phyloP scores from a whole-genome alignment of 2,329 filamentous ascomycete species.

The Curvularia sp. region DNA sequence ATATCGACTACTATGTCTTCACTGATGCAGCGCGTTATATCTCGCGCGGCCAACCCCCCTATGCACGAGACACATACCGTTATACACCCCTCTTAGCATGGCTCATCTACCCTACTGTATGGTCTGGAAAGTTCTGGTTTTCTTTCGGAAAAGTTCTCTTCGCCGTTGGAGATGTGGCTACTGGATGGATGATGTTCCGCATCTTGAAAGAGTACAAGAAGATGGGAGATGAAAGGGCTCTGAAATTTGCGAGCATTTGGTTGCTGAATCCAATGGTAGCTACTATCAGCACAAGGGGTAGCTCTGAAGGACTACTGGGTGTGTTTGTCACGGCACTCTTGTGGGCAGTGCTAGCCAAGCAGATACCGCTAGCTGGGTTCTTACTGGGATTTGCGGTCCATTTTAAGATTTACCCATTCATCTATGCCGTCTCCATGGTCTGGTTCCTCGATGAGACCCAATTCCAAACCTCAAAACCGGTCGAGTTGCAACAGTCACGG shows the following conservation, averaged over 20 bases:
- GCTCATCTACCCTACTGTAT: slow-evolving; percentile 83
- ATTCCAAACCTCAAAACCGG: slow-evolving; percentile 28
- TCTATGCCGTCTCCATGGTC: slow-evolving; percentile 83
- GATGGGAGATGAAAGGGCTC: slow-evolving; percentile 58
- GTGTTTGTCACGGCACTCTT: slow-evolving; percentile 83
- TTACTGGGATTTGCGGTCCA: slow-evolving; percentile 86
- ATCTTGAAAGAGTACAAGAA: slow-evolving; percentile 56
- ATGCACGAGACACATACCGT: slow-evolving; percentile 90
- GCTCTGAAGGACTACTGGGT: slow-evolving; percentile 87
- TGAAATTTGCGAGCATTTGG: slow-evolving; percentile 87
- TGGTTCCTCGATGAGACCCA: slow-evolving; percentile 76
- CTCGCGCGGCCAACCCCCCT: slow-evolving; percentile 73
- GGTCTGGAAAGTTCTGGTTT: slow-evolving; percentile 68
- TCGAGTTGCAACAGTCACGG: slow-evolving; percentile 10
- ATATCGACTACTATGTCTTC: slow-evolving; percentile 99
- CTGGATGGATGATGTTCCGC: slow-evolving; percentile 77
- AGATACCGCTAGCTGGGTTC: slow-evolving; percentile 71
- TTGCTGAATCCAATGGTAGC: slow-evolving; percentile 98
- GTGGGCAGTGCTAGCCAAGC: slow-evolving; percentile 76
- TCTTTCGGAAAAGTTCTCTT: slow-evolving; percentile 89
- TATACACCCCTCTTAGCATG: slow-evolving; percentile 95
- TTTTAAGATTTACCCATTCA: slow-evolving; percentile 99
- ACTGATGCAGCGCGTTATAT: slow-evolving; percentile 89
- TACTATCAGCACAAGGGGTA: slow-evolving; percentile 92
- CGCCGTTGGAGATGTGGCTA: slow-evolving; percentile 79